These are phyloP conservation scores for Beta corolliflora DNA, from an alignment of 179 eudicot species.

Conservation along the genomic window DNA sequence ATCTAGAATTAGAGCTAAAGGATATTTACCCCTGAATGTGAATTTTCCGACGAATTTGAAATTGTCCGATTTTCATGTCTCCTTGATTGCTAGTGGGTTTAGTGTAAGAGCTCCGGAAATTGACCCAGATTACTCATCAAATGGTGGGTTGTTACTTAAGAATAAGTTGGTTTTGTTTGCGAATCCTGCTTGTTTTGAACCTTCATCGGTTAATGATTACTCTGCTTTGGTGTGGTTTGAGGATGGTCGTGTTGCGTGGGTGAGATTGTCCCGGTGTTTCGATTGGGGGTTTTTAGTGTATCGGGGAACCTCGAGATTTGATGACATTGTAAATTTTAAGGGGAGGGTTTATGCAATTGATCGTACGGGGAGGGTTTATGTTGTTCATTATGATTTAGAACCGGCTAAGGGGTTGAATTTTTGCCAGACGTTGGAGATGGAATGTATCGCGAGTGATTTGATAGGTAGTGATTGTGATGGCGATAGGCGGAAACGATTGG, in stretches of 20 bases:
- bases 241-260: background rate
- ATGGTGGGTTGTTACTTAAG: background rate
- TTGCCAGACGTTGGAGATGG: background rate
- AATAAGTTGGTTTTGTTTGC: slow-evolving; percentile 4
- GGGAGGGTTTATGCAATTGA: background rate
- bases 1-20: background rate
- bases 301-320: background rate
- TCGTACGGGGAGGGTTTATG: slow-evolving; percentile 3
- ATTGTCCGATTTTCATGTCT: background rate
- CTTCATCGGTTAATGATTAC: background rate
- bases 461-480: slow-evolving; percentile 4
- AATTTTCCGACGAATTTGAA: background rate
- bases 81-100: background rate
- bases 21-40: background rate
- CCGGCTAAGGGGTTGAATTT: background rate
- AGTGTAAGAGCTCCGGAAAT: background rate
- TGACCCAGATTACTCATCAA: background rate
- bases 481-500: slow-evolving; percentile 9
- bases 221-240: slow-evolving; percentile 7
- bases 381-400: slow-evolving; percentile 6
- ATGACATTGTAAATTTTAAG: slow-evolving; percentile 2
- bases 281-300: background rate
- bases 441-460: slow-evolving; percentile 1
- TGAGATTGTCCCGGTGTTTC: background rate
- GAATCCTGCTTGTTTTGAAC: background rate